Evolutionary conservation across 1,139 yeast genomes (phyloP), one percentile per base, ranked within the genome.

Genomic region (Geotrichum australiense): DNA sequence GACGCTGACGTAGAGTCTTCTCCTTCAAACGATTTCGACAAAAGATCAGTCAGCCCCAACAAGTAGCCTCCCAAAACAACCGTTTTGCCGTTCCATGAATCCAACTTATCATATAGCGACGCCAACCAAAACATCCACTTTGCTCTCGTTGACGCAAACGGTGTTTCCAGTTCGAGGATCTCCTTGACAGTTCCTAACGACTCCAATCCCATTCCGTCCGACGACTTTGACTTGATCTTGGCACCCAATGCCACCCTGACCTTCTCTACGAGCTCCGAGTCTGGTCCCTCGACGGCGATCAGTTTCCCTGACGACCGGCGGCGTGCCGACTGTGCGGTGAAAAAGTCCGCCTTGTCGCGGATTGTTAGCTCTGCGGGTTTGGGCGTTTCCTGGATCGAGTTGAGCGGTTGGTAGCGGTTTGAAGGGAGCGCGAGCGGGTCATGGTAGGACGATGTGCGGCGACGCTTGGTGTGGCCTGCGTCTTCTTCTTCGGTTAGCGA

Each of bases 361-460:
- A 50, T 49, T 10, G 50, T 43, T 31, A 52, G 42, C 26, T 47
- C 48, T 10, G 36, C 19, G n/a, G 7, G 30, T 7, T n/a, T 6
- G 5, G 5, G 32, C 32, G 20, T 7, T n/a, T 31, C 35, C 14
- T 31, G 35, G 11, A 38, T 38, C 11, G 28, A 21, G 7, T 33
- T 30, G 21, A 37, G 37, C 5, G 15, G 10, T 3, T 20, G 19
- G 24, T 35, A 20, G 35, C 37, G 31, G 24, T 41, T 20, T 26
- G 51, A 42, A 1, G 53, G 54, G 21, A 53, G 43, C 3, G 55
- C 51, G 37, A 56, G 45, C 1, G 61, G 61, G 37, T 56, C 61
- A 37, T 56, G 54, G 39, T 55, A 53, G 4, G 60, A 56, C 16
- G 60, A 56, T 6, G 56, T 56, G 8, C 61, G 51, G 7, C 61